phyloP scores from a whole-genome alignment of 2,329 filamentous ascomycete species.

The Ceratocystis lukuohia region DNA sequence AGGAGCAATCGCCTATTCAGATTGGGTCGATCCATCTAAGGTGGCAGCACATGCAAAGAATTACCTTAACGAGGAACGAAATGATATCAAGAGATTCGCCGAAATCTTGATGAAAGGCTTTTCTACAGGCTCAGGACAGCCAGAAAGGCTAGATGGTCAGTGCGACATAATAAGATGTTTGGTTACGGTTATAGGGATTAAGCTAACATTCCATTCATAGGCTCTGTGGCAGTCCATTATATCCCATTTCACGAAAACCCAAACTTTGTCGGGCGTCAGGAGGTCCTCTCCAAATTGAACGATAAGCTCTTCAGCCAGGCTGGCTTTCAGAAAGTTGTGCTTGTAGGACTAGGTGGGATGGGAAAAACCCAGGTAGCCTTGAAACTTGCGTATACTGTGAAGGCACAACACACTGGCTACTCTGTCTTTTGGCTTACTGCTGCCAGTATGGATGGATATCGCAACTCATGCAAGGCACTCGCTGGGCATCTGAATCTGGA shows the following conservation, averaged over 20 bases:
- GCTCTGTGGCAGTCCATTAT: neutral
- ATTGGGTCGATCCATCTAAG: conserved; percentile 19
- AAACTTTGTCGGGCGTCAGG: neutral
- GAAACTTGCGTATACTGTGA: neutral
- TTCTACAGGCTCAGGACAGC: too few relatives aligned
- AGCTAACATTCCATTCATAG: neutral
- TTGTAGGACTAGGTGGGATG: neutral
- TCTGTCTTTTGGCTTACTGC: conserved; percentile 7
- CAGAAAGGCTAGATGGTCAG: too few relatives aligned
- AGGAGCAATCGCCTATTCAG: conserved; percentile 22
- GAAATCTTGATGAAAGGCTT: too few relatives aligned
- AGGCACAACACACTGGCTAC: neutral
- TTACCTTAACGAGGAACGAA: too few relatives aligned
- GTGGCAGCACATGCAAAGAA: neutral
- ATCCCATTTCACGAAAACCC: neutral
- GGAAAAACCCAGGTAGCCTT: neutral
- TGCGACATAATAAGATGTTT: too few relatives aligned
- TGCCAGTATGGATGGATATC: neutral
- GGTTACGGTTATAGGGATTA: neutral
- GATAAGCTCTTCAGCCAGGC: neutral
- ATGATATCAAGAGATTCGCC: too few relatives aligned
- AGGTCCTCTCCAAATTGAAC: neutral
- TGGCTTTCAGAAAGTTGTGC: neutral
- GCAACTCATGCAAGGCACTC: neutral
- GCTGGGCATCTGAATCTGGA: neutral